Conservation (phyloP, 768 basidiomycete genomes). For the Royoungia palumana region DNA sequence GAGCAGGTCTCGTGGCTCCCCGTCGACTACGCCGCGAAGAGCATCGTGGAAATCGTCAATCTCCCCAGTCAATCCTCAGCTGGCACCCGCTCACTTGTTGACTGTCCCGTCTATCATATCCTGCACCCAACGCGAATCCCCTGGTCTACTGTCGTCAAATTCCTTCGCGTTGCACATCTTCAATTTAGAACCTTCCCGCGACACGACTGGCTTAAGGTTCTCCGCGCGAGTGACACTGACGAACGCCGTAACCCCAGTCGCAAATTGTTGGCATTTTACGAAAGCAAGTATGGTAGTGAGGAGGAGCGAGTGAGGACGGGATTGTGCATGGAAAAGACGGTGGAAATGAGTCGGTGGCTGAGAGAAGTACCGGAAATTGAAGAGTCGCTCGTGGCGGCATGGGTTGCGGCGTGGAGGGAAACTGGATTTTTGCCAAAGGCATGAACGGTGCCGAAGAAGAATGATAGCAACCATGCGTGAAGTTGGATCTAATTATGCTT, state of each 20-base stretch:
- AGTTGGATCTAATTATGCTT: too few relatives aligned
- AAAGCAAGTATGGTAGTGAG: constrained; percentile 22
- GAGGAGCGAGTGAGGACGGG: constrained; percentile 6
- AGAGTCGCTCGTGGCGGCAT: constrained; percentile 37
- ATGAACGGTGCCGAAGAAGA: background rate
- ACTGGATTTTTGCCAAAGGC: constrained; percentile 32
- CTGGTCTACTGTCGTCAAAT: constrained; percentile 41
- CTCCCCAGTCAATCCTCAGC: background rate
- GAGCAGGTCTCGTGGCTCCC: constrained; percentile 47
- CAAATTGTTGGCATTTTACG: constrained; percentile 25
- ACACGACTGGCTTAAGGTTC: constrained; percentile 22
- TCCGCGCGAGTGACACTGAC: constrained; percentile 21
- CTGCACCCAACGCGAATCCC: constrained; percentile 11
- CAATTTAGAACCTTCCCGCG: constrained; percentile 19
- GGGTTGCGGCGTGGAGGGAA: constrained; percentile 41
- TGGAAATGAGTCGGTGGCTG: constrained; percentile 16
- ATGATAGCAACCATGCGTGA: too few relatives aligned
- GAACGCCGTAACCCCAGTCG: constrained; percentile 23
- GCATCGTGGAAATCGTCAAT: constrained; percentile 43
- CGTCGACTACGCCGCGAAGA: constrained; percentile 47
- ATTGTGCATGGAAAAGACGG: constrained; percentile 8
- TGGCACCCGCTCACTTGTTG: background rate
- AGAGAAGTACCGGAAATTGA: constrained; percentile 11
- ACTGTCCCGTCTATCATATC: constrained; percentile 24
- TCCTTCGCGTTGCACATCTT: constrained; percentile 37